Conservation (phyloP, 2,329 filamentous ascomycete genomes). For the Fusarium succisae region DNA sequence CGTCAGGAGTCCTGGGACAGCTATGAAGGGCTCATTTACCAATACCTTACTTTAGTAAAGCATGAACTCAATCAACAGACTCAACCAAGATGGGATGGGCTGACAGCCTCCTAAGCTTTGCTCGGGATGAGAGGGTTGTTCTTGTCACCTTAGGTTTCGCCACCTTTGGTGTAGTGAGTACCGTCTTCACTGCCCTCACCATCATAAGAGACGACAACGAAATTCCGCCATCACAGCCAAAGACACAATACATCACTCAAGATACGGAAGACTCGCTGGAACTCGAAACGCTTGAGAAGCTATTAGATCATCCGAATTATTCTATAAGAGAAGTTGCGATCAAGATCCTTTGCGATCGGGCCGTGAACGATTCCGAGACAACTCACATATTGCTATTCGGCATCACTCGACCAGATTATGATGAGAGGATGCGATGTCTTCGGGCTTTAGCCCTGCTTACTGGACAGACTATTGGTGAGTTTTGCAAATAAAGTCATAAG, state of each 20-base stretch:
- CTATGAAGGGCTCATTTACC: background rate
- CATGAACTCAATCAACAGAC: constrained; percentile 27
- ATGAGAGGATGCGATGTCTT: constrained; percentile 65
- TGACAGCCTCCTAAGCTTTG: constrained; percentile 43
- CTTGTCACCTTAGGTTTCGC: constrained; percentile 65
- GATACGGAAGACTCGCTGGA: constrained; percentile 78
- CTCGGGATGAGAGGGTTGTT: constrained; percentile 63
- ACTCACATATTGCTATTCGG: constrained; percentile 64
- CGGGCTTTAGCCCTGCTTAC: constrained; percentile 66
- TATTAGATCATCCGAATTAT: constrained; percentile 76
- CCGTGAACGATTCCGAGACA: constrained; percentile 66
- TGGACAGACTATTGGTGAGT: constrained; percentile 49
- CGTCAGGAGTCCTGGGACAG: constrained; percentile 19
- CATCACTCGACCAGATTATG: constrained; percentile 67
- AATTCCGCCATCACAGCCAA: constrained; percentile 71
- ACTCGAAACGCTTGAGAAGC: constrained; percentile 71
- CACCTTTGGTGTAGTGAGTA: constrained; percentile 65
- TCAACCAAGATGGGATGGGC: constrained; percentile 53
- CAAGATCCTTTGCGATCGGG: constrained; percentile 65
- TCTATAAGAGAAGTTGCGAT: constrained; percentile 75
- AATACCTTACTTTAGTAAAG: background rate
- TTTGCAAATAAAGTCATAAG: background rate
- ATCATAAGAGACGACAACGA: constrained; percentile 71
- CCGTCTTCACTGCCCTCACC: constrained; percentile 67
- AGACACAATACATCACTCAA: constrained; percentile 78